phyloP scores from a whole-genome alignment of 768 basidiomycete genomes.

The Sarcomyxa edulis region DNA sequence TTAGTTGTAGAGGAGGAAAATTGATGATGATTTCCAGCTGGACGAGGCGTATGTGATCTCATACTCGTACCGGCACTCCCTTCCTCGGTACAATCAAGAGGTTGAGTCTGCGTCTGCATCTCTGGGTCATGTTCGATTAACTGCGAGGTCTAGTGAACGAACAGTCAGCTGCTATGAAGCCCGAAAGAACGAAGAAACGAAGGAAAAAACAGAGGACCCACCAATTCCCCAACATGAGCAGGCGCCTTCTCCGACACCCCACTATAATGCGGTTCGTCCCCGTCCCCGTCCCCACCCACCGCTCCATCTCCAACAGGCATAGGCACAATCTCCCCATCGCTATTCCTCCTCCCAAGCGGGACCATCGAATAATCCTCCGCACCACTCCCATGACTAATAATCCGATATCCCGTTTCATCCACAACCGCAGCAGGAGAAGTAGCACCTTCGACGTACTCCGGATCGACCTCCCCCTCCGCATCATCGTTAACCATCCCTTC shows the following conservation, averaged over 20 bases:
- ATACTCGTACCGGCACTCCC: too few species aligned
- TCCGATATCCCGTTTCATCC: conserved; percentile 29
- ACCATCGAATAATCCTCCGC: conserved; percentile 22
- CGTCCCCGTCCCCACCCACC: conserved; percentile 7
- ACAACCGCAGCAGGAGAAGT: too few species aligned
- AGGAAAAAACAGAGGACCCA: conserved; percentile 25
- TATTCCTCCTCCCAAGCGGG: conserved; percentile 56
- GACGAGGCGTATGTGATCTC: too few species aligned
- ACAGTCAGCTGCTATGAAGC: conserved; percentile 11
- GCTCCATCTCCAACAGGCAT: conserved; percentile 12
- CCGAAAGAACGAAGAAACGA: neutral
- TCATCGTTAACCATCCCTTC: conserved; percentile 40
- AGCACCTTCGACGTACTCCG: conserved; percentile 30
- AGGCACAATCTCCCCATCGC: conserved; percentile 49
- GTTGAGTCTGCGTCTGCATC: too few species aligned
- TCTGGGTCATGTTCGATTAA: too few species aligned
- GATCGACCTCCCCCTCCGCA: conserved; percentile 57
- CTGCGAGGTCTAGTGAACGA: too few species aligned
- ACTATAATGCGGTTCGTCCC: conserved; percentile 43
- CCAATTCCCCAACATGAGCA: conserved; percentile 50
- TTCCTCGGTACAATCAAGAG: too few species aligned
- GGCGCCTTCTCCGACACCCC: conserved; percentile 50
- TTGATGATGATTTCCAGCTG: too few species aligned
- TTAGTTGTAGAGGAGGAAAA: too few species aligned
- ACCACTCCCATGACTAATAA: conserved; percentile 14